phyloP scores from a whole-genome alignment of 306 rosid genomes.

The Cucurbita maxima region DNA sequence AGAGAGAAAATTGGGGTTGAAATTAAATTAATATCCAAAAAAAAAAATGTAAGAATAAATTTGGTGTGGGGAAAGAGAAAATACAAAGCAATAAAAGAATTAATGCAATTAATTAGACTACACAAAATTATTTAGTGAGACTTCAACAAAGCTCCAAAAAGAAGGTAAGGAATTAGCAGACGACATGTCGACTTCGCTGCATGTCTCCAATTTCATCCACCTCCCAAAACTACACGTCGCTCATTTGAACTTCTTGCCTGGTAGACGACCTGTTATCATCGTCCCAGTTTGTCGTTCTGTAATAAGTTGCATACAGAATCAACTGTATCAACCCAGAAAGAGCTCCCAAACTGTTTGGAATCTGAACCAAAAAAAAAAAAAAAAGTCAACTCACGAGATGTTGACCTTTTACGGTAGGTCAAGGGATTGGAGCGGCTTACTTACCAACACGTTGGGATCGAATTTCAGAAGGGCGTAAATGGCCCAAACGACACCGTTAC shows the following conservation, averaged over 20 bases:
- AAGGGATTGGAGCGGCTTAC: neutral
- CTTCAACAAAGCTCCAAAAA: too few species aligned
- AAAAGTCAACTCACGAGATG: neutral
- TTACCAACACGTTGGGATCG: constrained; percentile 53
- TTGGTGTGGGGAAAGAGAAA: neutral
- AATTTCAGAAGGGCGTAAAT: constrained; percentile 42
- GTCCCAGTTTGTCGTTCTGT: constrained; percentile 36
- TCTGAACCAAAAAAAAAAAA: neutral
- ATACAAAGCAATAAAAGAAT: too few species aligned
- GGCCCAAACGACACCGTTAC: constrained; percentile 42
- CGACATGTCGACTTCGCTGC: neutral
- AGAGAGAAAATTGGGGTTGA: neutral
- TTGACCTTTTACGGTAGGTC: neutral
- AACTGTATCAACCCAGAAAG: constrained; percentile 48
- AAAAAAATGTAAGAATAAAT: neutral
- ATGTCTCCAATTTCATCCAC: neutral
- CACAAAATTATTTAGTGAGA: too few species aligned
- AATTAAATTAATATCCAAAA: neutral
- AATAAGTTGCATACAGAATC: constrained; percentile 35
- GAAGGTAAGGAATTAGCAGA: too few species aligned
- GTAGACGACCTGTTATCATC: neutral
- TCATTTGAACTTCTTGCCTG: constrained; percentile 10
- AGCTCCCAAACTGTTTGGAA: constrained; percentile 54
- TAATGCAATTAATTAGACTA: too few species aligned
- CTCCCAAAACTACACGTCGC: constrained; percentile 2